Base-by-base conservation (phyloP, 208 protist genomes). In the Leishmania lainsoni region DNA sequence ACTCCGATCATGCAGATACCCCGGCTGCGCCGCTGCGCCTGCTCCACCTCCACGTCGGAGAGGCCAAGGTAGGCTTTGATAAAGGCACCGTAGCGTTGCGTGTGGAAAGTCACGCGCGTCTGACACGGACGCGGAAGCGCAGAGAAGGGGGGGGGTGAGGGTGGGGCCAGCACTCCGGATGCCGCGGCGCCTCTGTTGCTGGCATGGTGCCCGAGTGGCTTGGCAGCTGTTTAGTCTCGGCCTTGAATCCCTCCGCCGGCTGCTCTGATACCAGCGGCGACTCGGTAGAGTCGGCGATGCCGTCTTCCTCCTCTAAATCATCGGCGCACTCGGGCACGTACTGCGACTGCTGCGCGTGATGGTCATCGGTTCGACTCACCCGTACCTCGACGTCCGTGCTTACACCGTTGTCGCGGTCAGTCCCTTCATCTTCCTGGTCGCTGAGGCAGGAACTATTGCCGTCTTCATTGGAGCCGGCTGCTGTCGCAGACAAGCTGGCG, bases 1-100 rank as follows among this genome's bases (percentile, higher is more conserved):
- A 95, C 79, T 42, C 90, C 88, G 52, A 92, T 97, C 84, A 94
- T 86, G 79, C 87, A 94, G 54, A 91, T 92, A 48, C 87, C 66
- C 26, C 91, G 81, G 12, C 86, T 88, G 29, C 88, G 88, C 1
- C 91, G 86, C 76, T 90, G 71, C 29, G 88, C 90, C 83, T 87
- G 81, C 49, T 89, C 83, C 52, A 85, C 87, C 81, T 92, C 88
- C 10, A 48, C 76, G 73, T 88, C 87, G 3, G 86, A 87, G 51
- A 92, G 87, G 17, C 87, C 89, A 58, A 92, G 89, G 79, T 97
- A 97, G 0, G 90, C 89, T 58, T 88, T 77, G 59, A 97, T 80
- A 81, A 97, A 97, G 39, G 73, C 73, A 42, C 86, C 88, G 83
- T 93, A 97, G 71, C 92, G 91, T 65, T 88, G 74, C 16, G 83